Evolutionary conservation across 257 asterid species (phyloP).

Genomic region (Ballota nigra): DNA sequence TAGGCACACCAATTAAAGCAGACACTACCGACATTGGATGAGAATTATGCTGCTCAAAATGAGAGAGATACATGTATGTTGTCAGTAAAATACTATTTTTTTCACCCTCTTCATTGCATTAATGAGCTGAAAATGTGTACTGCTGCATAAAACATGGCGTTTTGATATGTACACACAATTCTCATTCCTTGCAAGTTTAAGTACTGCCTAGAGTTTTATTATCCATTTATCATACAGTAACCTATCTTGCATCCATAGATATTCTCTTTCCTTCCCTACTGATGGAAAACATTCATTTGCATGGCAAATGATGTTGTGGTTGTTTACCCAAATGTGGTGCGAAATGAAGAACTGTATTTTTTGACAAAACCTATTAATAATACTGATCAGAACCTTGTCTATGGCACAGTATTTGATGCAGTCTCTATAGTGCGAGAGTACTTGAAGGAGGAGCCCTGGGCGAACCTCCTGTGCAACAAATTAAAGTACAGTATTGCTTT

Average conservation of each 20-base stretch:
- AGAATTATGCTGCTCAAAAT: constrained; percentile 76
- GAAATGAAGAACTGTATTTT: background rate
- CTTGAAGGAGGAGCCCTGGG: constrained; percentile 88
- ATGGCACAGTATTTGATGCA: constrained; percentile 59
- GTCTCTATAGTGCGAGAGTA: constrained; percentile 81
- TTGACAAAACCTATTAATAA: background rate
- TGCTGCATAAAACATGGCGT: background rate
- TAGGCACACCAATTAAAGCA: constrained; percentile 69
- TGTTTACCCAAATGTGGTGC: constrained; percentile 9
- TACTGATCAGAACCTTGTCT: constrained; percentile 29
- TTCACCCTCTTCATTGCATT: constrained; percentile 7
- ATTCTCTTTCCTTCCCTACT: background rate
- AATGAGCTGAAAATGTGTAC: constrained; percentile 3
- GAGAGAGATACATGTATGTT: constrained; percentile 72
- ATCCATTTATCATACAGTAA: background rate
- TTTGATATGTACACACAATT: background rate
- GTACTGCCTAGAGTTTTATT: background rate
- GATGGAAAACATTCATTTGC: constrained; percentile 5
- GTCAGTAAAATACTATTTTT: background rate
- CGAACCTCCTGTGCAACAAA: constrained; percentile 66
- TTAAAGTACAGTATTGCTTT: constrained; percentile 47
- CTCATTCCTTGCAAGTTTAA: background rate
- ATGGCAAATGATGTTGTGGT: background rate
- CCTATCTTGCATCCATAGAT: background rate
- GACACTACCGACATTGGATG: constrained; percentile 69